phyloP scores from a whole-genome alignment of 2,329 filamentous ascomycete genomes.

The Fusarium torulosum region DNA sequence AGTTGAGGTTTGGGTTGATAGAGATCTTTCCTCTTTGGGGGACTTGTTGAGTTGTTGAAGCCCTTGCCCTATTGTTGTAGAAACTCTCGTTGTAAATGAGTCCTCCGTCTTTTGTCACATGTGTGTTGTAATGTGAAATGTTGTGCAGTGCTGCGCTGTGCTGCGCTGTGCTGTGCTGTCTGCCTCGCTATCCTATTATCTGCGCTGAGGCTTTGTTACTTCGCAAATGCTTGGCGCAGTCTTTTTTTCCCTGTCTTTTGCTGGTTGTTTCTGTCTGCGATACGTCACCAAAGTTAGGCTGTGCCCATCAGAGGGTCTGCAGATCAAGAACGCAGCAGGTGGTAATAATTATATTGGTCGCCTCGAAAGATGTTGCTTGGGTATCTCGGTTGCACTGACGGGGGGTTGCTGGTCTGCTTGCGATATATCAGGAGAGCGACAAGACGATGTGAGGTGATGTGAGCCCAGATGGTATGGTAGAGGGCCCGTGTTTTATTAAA shows the following conservation, averaged over 20 bases:
- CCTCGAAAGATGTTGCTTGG: conserved; percentile 42
- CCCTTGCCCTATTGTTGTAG: conserved; percentile 38
- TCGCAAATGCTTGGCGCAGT: conserved; percentile 39
- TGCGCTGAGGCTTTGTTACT: conserved; percentile 34
- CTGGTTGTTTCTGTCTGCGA: conserved; percentile 38
- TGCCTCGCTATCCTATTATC: conserved; percentile 30
- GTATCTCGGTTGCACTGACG: conserved; percentile 42
- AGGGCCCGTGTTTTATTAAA: conserved; percentile 45
- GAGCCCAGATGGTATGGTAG: conserved; percentile 34
- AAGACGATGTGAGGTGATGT: conserved; percentile 49
- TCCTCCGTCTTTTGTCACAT: conserved; percentile 16
- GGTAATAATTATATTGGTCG: conserved; percentile 44
- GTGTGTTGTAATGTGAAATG: conserved; percentile 4
- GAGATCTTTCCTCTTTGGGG: conserved; percentile 38
- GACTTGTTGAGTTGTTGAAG: conserved; percentile 37
- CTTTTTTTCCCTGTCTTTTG: conserved; percentile 34
- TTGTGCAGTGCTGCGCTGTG: conserved; percentile 2
- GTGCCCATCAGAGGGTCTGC: conserved; percentile 40
- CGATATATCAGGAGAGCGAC: conserved; percentile 47
- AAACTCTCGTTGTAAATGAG: conserved; percentile 17
- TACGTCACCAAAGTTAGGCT: conserved; percentile 45
- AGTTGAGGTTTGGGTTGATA: conserved; percentile 28
- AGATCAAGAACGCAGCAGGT: conserved; percentile 38
- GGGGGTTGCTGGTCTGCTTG: conserved; percentile 37
- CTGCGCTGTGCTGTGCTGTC: conserved; percentile 24